phyloP scores from a whole-genome alignment of 305 asterid species.

The Fraxinus albicans region DNA sequence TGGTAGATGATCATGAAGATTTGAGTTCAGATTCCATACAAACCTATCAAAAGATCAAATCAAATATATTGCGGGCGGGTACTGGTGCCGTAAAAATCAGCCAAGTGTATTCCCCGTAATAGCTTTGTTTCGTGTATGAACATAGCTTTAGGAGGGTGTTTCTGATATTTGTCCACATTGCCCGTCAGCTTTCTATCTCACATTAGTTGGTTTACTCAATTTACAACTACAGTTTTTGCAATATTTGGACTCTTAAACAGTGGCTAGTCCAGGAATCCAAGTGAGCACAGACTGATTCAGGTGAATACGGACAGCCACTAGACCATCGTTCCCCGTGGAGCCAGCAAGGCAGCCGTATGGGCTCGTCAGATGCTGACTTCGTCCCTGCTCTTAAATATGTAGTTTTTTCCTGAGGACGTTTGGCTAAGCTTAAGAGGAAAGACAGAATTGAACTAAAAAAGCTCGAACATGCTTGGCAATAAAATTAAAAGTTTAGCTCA shows the following conservation, averaged over 20 bases:
- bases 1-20: neutral
- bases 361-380: neutral
- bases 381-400: neutral
- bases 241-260: neutral
- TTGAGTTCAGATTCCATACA: neutral
- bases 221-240: neutral
- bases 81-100: neutral
- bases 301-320: neutral
- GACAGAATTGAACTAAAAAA: neutral
- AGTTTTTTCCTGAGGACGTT: neutral
- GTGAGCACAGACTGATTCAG: neutral
- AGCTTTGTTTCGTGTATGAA: neutral
- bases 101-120: neutral
- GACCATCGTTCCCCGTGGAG: neutral
- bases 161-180: neutral
- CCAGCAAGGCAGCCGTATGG: neutral
- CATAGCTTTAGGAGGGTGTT: neutral
- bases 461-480: neutral
- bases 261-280: too few relatives aligned
- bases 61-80: neutral
- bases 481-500: too few relatives aligned
- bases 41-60: neutral
- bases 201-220: neutral
- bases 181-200: neutral
- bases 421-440: neutral